Base-by-base conservation (phyloP, 2,329 filamentous ascomycete genomes). In the Cladosporium colombiae region DNA sequence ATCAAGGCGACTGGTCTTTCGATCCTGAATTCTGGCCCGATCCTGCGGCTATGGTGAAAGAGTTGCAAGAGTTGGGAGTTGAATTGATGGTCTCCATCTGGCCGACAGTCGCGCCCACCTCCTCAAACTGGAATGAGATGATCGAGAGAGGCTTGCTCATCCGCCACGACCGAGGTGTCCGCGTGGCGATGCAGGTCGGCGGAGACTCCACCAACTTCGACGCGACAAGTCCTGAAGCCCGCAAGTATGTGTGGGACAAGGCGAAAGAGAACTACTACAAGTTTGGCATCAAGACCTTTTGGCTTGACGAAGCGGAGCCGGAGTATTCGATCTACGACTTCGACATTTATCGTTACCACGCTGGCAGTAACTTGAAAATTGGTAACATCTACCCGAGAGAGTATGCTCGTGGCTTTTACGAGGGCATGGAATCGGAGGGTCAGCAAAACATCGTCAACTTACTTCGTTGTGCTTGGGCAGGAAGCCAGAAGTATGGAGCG, bases 31-130 rank as follows among this genome's bases (percentile, higher is more conserved):
- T 85, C 70, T 60, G 25, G 23, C 88, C 88, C 0, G 85, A 90
- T 71, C 87, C 86, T 79, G 57, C 23, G 52, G 85, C 85, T 3
- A 90, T 90, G 88, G 79, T 89, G 23, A 78, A 80, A 49, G 88
- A 90, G 73, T 80, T 90, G 0, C 80, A 84, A 49, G 79, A 82
- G 0, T 74, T 90, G 66, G 80, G 81, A 0, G 83, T 90, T 55
- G 87, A 90, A 71, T 80, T 89, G 2, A 89, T 90, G 87, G 86
- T 90, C 0, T 89, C 86, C 0, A 84, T 90, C 69, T 90, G 88
- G 88, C 88, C 88, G 0, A 89, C 87, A 0, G 87, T 90, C 1
- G 86, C 89, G 63, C 81, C 80, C 14, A 71, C 74, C 1, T 86
- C 84, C 0, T 84, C 87, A 52, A 89, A 89, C 72, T 89, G 84